Evolutionary conservation across 495 filamentous ascomycete species (phyloP), one percentile per base, ranked within the genome.

Genomic region (Daldinia childiae): DNA sequence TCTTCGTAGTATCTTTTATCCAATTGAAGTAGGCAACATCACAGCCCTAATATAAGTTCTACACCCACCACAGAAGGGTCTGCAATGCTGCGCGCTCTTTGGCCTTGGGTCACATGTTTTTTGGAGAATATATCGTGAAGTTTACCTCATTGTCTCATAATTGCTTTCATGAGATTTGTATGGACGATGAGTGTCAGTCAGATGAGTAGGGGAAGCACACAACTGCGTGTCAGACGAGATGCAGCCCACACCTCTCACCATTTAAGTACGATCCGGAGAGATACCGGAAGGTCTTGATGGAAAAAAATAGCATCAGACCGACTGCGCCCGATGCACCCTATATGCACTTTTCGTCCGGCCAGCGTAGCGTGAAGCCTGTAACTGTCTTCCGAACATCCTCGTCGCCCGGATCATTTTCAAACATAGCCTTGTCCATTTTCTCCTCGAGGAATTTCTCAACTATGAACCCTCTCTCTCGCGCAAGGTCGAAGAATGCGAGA

Each of bases 361-460:
- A 89, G 60, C 75, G 74, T 39, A 97, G 71, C 68, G 88, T 86
- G 83, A 90, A 97, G 36, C 92, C 92, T 80, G 91, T 94, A 1
- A 96, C 93, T 15, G 91, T 95, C 79, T 90, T 86, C 57, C 91
- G 84, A 51, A 97, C 78, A 64, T 84, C 87, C 77, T 91, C 88
- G 80, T 94, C 91, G 56, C 94, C 95, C 9, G 85, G 87, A 77
- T 98, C 94, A 71, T 92, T 83, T 77, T 94, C 91, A 84, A 98
- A 97, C 83, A 98, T 87, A 58, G 93, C 91, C 65, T 87, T 86
- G 26, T 92, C 92, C 89, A 93, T 87, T 69, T 90, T 83, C 81
- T 90, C 88, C 82, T 97, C 92, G 55, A 94, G 81, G 29, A 96
- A 83, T 83, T 94, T 92, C 62, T 87, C 88, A 12, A 96, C 93